A percentile compares a stretch with the other conserved stretches of the same genome.
Conservation (phyloP, 768 basidiomycete genomes). For the Pholiota molesta region DNA sequence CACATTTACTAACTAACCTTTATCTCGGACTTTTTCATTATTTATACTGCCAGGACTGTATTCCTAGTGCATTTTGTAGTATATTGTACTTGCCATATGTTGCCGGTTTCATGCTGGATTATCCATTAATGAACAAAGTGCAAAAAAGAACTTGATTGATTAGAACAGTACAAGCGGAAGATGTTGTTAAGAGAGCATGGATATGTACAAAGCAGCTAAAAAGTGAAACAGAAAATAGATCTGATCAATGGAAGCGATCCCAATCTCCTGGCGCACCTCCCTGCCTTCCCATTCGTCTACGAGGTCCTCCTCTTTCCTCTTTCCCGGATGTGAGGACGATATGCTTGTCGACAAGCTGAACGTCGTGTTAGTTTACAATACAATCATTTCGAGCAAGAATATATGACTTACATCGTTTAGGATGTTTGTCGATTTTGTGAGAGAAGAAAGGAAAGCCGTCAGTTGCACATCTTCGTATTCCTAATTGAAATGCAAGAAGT, state of each 20-base stretch:
- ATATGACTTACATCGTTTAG: constrained; percentile 78
- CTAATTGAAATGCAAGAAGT: constrained; percentile 38
- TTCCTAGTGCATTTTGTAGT: background rate
- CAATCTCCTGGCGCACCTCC: constrained; percentile 49
- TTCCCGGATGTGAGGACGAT: constrained; percentile 58
- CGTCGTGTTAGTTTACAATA: constrained; percentile 9
- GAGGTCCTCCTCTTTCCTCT: constrained; percentile 56
- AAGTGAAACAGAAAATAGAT: background rate
- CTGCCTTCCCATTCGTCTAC: constrained; percentile 57
- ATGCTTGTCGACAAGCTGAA: constrained; percentile 80
- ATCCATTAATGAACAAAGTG: background rate
- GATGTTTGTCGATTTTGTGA: constrained; percentile 87
- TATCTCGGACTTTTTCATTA: background rate
- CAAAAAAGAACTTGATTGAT: background rate
- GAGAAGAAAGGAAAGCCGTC: constrained; percentile 81
- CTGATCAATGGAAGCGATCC: constrained; percentile 49
- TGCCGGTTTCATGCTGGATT: background rate
- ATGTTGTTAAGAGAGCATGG: background rate
- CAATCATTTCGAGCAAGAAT: constrained; percentile 6
- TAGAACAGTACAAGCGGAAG: background rate
- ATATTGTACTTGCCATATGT: background rate
- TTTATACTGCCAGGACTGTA: background rate
- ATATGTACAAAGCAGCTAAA: constrained; percentile 6
- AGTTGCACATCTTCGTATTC: constrained; percentile 97
- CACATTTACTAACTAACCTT: background rate